phyloP scores from a whole-genome alignment of 176 grass and related monocot species.

The Oryza glumipatula region DNA sequence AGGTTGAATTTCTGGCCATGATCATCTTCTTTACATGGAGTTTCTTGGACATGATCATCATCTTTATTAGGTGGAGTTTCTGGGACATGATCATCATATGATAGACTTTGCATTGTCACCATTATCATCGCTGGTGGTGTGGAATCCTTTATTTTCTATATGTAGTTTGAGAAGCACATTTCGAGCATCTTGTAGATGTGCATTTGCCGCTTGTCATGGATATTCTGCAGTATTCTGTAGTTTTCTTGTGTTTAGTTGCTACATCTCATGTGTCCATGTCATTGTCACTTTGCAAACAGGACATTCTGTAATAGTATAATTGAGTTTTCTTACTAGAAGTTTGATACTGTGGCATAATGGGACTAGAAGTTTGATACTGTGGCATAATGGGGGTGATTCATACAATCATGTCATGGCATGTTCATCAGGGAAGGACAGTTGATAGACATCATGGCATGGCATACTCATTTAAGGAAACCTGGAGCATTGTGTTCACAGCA shows the following conservation, averaged over 20 bases:
- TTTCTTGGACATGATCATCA: constrained; percentile 52
- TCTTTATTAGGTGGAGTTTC: constrained; percentile 50
- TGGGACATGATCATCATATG: constrained; percentile 53
- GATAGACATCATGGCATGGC: constrained; percentile 63
- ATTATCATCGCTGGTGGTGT: constrained; percentile 44
- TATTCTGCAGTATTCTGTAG: constrained; percentile 44
- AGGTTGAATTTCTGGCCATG: constrained; percentile 43
- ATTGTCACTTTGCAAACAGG: constrained; percentile 39
- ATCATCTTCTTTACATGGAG: constrained; percentile 57
- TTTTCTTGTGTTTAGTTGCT: constrained; percentile 33
- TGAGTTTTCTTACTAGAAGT: constrained; percentile 19
- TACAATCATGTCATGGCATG: constrained; percentile 79
- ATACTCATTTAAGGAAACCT: constrained; percentile 51
- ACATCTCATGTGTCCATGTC: constrained; percentile 46
- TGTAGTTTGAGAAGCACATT: constrained; percentile 42
- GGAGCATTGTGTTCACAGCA: constrained; percentile 36
- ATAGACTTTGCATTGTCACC: constrained; percentile 70
- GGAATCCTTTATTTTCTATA: constrained; percentile 36
- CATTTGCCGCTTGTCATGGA: constrained; percentile 50
- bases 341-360: not conserved
- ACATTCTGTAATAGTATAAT: constrained; percentile 55
- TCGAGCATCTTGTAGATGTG: constrained; percentile 52
- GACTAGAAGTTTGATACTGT: not conserved
- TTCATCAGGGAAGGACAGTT: constrained; percentile 42
- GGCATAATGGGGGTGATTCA: constrained; percentile 42